Evolutionary conservation across 2,329 filamentous ascomycete species (phyloP), one percentile per base, ranked within the genome.

Genomic region (Blastomyces emzantsi): DNA sequence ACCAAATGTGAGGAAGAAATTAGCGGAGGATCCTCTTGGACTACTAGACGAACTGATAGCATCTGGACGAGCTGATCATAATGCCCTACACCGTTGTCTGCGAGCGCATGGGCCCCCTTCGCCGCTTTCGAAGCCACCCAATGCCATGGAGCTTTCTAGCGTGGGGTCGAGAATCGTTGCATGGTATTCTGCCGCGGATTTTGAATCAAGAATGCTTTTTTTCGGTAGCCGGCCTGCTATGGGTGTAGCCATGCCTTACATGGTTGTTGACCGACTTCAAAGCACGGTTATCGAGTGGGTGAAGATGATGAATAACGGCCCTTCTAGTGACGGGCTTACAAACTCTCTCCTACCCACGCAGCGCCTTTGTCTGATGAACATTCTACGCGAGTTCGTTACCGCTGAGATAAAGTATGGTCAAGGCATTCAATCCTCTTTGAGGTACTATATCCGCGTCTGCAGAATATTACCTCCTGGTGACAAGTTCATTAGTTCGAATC

Each of bases 111-210:
- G 75, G 25, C 2, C 28, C 8, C 28, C 54, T 22, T 68, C 71
- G 7, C 68, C 67, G n/a, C 68, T 67, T 19, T 51, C 3, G 55
- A 66, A 63, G 4, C 64, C 69, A 28, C 64, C 65, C 15, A 66
- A 72, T 45, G 70, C 68, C 19, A 72, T 79, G 72, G 74, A 69
- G 61, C 63, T 68, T 8, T 75, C 76, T 30, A 70, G 66, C 33
- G 71, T 73, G 0, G 77, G 70, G 22, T 72, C 72, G 2, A 72
- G 70, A 54, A 69, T 78, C 13, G 66, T 75, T 13, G 68, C 74
- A 30, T 79, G 77, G 77, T 75, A 77, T 63, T 73, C 72, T 68
- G 72, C 76, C n/a, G 75, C 76, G 2, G 73, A 76, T 62, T 64
- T 69, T 0, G 64, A 69, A 22, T 67, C 71, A 2, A 70, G 72